A percentile compares a stretch with the other conserved stretches of the same genome.
Conservation (phyloP, 2,329 filamentous ascomycete species). For the Aaosphaeria arxii region DNA sequence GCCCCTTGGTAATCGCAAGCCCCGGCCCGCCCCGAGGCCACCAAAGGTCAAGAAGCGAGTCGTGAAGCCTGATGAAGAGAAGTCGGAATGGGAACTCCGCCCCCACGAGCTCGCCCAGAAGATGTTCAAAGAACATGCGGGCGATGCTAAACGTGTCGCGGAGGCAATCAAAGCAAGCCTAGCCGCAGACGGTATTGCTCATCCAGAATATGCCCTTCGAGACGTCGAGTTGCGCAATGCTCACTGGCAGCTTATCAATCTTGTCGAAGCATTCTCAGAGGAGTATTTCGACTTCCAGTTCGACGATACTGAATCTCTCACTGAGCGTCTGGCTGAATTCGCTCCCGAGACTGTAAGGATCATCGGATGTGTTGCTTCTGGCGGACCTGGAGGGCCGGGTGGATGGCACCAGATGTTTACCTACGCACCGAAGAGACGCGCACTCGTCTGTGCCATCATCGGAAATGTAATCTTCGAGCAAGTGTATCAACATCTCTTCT, state of each 20-base stretch:
- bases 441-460: constrained; percentile 23
- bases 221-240: constrained; percentile 26
- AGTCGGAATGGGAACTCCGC: too few relatives aligned
- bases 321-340: constrained; percentile 2
- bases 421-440: constrained; percentile 11
- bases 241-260: constrained; percentile 11
- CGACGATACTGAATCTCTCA: background rate
- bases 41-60: too few relatives aligned
- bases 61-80: too few relatives aligned
- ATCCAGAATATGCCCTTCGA: constrained; percentile 21
- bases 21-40: too few relatives aligned
- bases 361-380: constrained; percentile 22
- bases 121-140: too few relatives aligned
- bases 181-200: constrained; percentile 1
- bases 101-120: too few relatives aligned
- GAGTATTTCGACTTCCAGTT: background rate
- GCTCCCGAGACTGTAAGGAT: constrained; percentile 15
- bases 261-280: constrained; percentile 14
- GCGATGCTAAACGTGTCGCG: background rate
- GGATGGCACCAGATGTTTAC: constrained; percentile 27
- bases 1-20: too few relatives aligned
- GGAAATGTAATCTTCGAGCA: constrained; percentile 30
- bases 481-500: constrained; percentile 23
- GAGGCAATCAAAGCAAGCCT: background rate
- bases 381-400: constrained; percentile 14